Evolutionary conservation across 768 basidiomycete genomes (phyloP).

Genomic region (Podaxis sp.): DNA sequence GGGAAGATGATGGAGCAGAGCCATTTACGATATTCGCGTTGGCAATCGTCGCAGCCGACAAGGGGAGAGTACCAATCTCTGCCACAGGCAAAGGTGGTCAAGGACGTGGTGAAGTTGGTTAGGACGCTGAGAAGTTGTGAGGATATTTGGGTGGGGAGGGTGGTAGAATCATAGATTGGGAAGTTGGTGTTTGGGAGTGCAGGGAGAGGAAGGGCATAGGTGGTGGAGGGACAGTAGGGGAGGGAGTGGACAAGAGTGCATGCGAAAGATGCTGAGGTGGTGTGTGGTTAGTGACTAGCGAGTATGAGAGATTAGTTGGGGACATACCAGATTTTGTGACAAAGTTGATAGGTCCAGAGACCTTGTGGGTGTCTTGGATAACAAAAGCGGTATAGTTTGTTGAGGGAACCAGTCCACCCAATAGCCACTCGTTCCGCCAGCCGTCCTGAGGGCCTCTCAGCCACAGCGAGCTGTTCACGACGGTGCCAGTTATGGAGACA

Average conservation of each 20-base stretch:
- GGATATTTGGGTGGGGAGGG: constrained; percentile 22
- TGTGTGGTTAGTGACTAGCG: too few relatives aligned
- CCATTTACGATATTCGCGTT: constrained; percentile 70
- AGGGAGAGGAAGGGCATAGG: constrained; percentile 68
- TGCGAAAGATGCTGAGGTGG: constrained; percentile 44
- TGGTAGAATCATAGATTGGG: constrained; percentile 6
- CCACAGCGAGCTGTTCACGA: constrained; percentile 49
- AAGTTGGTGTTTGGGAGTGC: constrained; percentile 29
- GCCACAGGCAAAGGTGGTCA: constrained; percentile 74
- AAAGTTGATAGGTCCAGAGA: constrained; percentile 69
- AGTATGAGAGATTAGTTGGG: too few relatives aligned
- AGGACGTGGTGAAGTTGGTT: constrained; percentile 68
- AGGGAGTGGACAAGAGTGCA: constrained; percentile 70
- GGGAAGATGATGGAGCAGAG: constrained; percentile 71
- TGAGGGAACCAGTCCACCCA: constrained; percentile 48
- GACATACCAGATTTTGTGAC: constrained; percentile 54
- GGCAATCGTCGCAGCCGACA: constrained; percentile 73
- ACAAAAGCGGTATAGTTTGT: constrained; percentile 63
- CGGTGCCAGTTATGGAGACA: constrained; percentile 26
- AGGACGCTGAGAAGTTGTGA: constrained; percentile 50
- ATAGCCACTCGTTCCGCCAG: constrained; percentile 66
- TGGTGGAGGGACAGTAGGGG: constrained; percentile 67
- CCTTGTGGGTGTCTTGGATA: constrained; percentile 47
- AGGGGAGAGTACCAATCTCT: constrained; percentile 77
- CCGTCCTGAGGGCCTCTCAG: constrained; percentile 46